These are phyloP conservation scores for Backusella liffmaniae DNA, from an alignment of 192 early-diverging fungal genomes.

Conservation along the genomic window DNA sequence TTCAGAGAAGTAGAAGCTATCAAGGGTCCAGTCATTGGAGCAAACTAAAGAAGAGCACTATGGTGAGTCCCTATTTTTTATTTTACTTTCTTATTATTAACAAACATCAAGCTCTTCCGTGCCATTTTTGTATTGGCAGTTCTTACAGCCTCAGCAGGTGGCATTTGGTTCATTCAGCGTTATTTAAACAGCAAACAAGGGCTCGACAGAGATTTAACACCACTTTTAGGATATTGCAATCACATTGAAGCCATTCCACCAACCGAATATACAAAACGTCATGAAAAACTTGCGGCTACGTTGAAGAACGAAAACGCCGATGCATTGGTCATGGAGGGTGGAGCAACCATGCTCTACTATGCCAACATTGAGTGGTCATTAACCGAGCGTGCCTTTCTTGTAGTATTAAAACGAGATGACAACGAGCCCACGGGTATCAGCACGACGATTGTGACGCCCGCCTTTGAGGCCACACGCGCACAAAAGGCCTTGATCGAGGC, in stretches of 20 bases:
- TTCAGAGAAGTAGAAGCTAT: neutral
- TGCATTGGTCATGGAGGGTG: slow-evolving; percentile 47
- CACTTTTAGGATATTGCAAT: slow-evolving; percentile 41
- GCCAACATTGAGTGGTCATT: slow-evolving; percentile 45
- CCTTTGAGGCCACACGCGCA: slow-evolving; percentile 51
- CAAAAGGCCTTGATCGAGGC: slow-evolving; percentile 26
- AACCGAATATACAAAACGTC: slow-evolving; percentile 40
- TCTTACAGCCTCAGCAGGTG: neutral
- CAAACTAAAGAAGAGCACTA: slow-evolving; percentile 4
- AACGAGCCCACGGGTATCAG: slow-evolving; percentile 20
- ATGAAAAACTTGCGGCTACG: slow-evolving; percentile 34
- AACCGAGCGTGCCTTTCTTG: slow-evolving; percentile 48
- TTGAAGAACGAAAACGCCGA: slow-evolving; percentile 30
- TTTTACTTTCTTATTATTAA: neutral
- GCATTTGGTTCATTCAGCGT: neutral
- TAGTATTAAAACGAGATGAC: slow-evolving; percentile 25
- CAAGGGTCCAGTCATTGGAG: slow-evolving; percentile 17
- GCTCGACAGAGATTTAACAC: neutral
- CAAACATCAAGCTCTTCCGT: slow-evolving; percentile 5
- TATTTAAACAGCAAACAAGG: neutral
- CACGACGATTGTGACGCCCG: slow-evolving; percentile 45
- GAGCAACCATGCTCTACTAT: slow-evolving; percentile 50
- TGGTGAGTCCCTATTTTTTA: slow-evolving; percentile 10
- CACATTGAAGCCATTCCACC: slow-evolving; percentile 36
- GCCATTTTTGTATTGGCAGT: neutral